phyloP scores from a whole-genome alignment of 257 asterid genomes.

The Nicotiana attenuata region DNA sequence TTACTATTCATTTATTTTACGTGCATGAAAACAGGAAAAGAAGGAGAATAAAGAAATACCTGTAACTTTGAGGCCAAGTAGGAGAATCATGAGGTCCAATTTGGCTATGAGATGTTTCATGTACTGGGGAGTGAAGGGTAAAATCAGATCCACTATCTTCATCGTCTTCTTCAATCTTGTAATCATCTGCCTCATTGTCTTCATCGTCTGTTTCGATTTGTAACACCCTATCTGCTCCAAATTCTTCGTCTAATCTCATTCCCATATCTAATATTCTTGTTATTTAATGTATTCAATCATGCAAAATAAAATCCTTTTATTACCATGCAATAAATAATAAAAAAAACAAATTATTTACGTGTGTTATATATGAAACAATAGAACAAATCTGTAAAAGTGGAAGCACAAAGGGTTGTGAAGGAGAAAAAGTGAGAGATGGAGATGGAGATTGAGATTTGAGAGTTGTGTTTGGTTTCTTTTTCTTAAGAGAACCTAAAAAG shows the following conservation, averaged over 20 bases:
- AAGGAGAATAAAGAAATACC: slow-evolving; percentile 34
- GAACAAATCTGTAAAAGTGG: neutral
- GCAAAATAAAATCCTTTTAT: neutral
- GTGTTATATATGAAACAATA: neutral
- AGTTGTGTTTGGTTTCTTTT: neutral
- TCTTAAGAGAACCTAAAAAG: neutral
- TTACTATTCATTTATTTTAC: neutral
- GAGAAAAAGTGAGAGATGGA: neutral
- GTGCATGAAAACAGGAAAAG: neutral
- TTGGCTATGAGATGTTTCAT: slow-evolving; percentile 13
- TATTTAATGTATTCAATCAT: neutral
- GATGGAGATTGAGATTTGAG: neutral
- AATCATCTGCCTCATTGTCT: slow-evolving; percentile 50
- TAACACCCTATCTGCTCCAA: slow-evolving; percentile 51
- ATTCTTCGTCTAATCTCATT: slow-evolving; percentile 67
- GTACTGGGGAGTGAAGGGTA: slow-evolving; percentile 19
- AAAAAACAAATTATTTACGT: neutral
- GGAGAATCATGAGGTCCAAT: slow-evolving; percentile 12
- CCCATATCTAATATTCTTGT: neutral
- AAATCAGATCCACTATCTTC: slow-evolving; percentile 63
- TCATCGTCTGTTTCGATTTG: slow-evolving; percentile 81
- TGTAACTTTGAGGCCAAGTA: slow-evolving; percentile 80
- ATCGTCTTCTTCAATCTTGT: slow-evolving; percentile 37
- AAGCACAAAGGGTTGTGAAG: neutral
- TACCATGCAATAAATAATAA: neutral